Conservation (phyloP, 306 rosid genomes). For the Cucumis melo region DNA sequence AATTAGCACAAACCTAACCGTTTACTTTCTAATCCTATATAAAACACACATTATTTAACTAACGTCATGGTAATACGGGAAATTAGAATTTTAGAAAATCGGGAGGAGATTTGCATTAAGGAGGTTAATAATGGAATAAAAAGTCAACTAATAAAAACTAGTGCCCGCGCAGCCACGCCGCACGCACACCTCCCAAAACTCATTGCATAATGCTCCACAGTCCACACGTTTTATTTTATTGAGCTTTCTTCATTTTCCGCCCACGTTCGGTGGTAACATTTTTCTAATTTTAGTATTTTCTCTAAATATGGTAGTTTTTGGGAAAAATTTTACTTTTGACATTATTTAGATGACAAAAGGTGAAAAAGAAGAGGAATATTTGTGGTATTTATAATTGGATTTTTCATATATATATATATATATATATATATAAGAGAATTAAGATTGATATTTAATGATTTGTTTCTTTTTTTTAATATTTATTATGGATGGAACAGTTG, state of each 20-base stretch:
- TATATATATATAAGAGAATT: no score
- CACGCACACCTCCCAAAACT: background rate
- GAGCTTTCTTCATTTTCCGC: no score
- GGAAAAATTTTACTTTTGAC: background rate
- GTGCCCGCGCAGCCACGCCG: background rate
- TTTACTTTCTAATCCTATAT: no score
- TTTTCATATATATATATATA: no score
- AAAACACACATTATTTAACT: background rate
- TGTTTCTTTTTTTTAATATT: background rate
- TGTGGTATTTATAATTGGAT: no score
- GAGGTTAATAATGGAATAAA: background rate
- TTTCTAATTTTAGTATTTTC: background rate
- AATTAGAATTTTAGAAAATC: background rate
- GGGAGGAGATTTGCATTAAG: background rate
- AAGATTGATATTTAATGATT: background rate
- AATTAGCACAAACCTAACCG: no score
- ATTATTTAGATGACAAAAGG: no score
- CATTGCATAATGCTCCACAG: background rate
- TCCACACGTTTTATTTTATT: background rate
- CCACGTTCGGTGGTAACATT: background rate
- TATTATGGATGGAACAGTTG: background rate
- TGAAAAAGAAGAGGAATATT: no score
- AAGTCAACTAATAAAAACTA: background rate
- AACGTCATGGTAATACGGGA: background rate
- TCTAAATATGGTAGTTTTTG: background rate